phyloP scores from a whole-genome alignment of 176 grass and related monocot genomes.

The Pharus latifolius region DNA sequence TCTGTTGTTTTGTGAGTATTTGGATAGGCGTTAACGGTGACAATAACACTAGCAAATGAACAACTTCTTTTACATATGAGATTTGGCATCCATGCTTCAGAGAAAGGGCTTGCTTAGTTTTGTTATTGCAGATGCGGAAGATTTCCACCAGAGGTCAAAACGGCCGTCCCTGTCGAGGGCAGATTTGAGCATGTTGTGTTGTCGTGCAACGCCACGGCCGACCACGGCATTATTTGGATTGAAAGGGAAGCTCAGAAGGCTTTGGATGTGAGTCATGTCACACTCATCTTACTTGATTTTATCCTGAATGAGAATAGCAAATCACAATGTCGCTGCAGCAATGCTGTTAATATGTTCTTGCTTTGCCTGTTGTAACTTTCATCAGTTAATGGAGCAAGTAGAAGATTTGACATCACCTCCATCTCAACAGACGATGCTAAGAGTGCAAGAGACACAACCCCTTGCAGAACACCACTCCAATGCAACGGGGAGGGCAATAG shows the following conservation, averaged over 20 bases:
- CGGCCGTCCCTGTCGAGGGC: constrained; percentile 22
- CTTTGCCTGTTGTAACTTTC: neutral
- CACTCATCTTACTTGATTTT: neutral
- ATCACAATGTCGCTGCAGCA: too few species aligned
- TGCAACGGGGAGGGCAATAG: neutral
- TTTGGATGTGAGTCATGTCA: constrained; percentile 22
- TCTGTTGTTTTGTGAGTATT: neutral
- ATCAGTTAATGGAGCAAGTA: constrained; percentile 24
- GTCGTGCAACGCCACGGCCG: constrained; percentile 31
- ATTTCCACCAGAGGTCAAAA: constrained; percentile 32
- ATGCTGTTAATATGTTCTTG: too few species aligned
- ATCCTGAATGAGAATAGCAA: too few species aligned
- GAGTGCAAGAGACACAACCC: neutral
- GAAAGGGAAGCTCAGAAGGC: constrained; percentile 42
- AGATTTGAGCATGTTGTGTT: constrained; percentile 44
- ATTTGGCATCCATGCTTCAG: neutral
- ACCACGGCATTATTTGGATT: constrained; percentile 47
- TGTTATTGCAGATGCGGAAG: constrained; percentile 34
- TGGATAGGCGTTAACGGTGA: too few species aligned
- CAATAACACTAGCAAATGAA: neutral
- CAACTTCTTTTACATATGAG: neutral
- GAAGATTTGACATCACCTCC: neutral
- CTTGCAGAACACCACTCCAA: neutral
- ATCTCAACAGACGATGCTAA: constrained; percentile 3
- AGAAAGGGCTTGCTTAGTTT: neutral